Percentiles rank a stretch among this genome's conserved stretches.
phyloP scores from a whole-genome alignment of 139 green algal genomes.

The Monoraphidium neglectum region DNA sequence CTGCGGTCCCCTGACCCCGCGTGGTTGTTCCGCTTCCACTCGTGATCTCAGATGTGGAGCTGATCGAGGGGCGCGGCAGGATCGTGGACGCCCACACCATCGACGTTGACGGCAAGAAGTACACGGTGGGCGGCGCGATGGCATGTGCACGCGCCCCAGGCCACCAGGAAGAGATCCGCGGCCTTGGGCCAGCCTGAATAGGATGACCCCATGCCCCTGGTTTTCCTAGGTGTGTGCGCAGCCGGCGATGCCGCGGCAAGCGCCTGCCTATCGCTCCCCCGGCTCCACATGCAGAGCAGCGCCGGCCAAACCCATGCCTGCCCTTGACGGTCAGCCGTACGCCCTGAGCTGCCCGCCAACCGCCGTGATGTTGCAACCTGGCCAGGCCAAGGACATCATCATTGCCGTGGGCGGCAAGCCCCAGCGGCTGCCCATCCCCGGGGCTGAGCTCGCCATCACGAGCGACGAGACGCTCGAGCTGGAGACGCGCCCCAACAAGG shows the following conservation, averaged over 20 bases:
- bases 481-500: slow-evolving; percentile 59
- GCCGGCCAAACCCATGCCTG: background rate
- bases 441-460: slow-evolving; percentile 89
- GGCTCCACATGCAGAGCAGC: background rate
- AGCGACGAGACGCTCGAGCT: slow-evolving; percentile 93
- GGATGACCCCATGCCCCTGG: too few relatives aligned
- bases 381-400: slow-evolving; percentile 87
- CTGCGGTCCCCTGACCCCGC: too few relatives aligned
- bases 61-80: slow-evolving; percentile 82
- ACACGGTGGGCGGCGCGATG: slow-evolving; percentile 25
- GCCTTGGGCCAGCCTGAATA: too few relatives aligned
- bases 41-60: slow-evolving; percentile 32
- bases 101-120: slow-evolving; percentile 36
- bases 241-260: too few relatives aligned
- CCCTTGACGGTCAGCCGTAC: too few relatives aligned
- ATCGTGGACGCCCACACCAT: slow-evolving; percentile 91
- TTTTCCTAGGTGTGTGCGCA: too few relatives aligned
- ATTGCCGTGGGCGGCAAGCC: slow-evolving; percentile 87
- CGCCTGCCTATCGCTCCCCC: too few relatives aligned
- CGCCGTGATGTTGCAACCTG: background rate
- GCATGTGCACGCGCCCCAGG: too few relatives aligned
- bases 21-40: too few relatives aligned
- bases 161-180: too few relatives aligned
- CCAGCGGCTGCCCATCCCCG: slow-evolving; percentile 80
- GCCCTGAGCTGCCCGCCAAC: background rate